These are phyloP conservation scores for Casuarina cunninghamiana DNA, from an alignment of 306 rosid genomes.

Conservation along the genomic window DNA sequence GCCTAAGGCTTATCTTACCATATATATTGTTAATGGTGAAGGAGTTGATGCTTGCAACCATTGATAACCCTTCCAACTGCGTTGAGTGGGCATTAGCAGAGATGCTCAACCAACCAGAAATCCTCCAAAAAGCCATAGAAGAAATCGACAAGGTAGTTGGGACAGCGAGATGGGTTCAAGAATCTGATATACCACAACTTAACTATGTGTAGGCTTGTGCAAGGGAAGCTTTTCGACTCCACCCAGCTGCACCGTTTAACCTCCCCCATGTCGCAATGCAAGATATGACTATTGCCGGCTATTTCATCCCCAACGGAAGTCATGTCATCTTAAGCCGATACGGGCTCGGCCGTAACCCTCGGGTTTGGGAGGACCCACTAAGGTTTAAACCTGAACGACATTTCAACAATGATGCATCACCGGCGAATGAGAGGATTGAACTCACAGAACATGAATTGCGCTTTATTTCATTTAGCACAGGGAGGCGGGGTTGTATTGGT, in stretches of 20 bases:
- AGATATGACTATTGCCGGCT: too few relatives aligned
- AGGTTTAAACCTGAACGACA: too few relatives aligned
- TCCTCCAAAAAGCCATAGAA: constrained; percentile 26
- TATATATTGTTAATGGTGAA: neutral
- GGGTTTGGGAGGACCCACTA: too few relatives aligned
- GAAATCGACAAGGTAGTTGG: constrained; percentile 48
- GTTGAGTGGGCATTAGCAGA: constrained; percentile 48
- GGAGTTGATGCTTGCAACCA: constrained; percentile 39
- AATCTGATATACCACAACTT: constrained; percentile 46
- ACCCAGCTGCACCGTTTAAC: constrained; percentile 42
- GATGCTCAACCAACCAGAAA: constrained; percentile 42
- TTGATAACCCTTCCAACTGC: constrained; percentile 44
- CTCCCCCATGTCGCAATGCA: neutral
- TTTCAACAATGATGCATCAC: too few relatives aligned
- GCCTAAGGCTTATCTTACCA: too few relatives aligned
- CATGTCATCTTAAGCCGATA: too few relatives aligned
- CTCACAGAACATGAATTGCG: too few relatives aligned
- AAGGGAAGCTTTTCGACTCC: constrained; percentile 46
- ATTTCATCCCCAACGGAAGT: too few relatives aligned
- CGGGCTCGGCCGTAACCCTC: too few relatives aligned
- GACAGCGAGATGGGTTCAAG: constrained; percentile 33
- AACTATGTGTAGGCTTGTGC: constrained; percentile 42
- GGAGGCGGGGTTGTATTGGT: too few relatives aligned
- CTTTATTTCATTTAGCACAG: too few relatives aligned
- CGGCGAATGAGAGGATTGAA: too few relatives aligned